Base-by-base conservation (phyloP, 495 filamentous ascomycete species). In the Tuber indicum region DNA sequence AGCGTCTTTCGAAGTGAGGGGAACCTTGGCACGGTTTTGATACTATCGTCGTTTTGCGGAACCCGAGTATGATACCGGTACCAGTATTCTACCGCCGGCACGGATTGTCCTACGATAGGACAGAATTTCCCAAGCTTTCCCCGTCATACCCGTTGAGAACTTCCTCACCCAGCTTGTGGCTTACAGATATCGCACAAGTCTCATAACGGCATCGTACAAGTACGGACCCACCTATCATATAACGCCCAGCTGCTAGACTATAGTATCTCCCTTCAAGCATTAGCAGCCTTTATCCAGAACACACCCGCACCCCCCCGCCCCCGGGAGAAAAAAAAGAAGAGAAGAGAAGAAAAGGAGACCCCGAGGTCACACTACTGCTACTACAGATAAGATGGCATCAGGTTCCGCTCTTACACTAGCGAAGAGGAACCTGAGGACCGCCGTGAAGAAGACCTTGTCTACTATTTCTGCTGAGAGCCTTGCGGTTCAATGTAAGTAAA, bases 391-490 rank as follows among this genome's bases (percentile, higher is more conserved):
- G 32, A 80, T 80, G 78, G 39, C 77, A 1, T 71, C 78, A 23
- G 52, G 46, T 43, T 70, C 81, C 23, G 58, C 74, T 19, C 73
- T 81, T 72, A 42, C 69, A 19, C 47, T 76, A 26, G 74, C 81
- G 32, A 83, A 83, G 62, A 75, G 77, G n/a, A 76, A 80, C 32
- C 81, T 83, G 23, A 75, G 81, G 45, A 76, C 74, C n/a, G 41
- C 74, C 42, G 73, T 81, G 32, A 83, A 83, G 75, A 75, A 77
- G 46, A 73, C 70, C 7, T 71, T 83, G 21, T 77, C 76, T 23
- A 74, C 80, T 21, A 66, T 83, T 62, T 69, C 75, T 10, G 23
- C 75, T 19, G 76, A 82, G 16, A 71, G 42, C 10, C 66, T 83
- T 26, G 10, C 72, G 23, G 77, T 74, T 49, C 81, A 83, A 79